phyloP scores from a whole-genome alignment of 306 rosid genomes.

The Sphenostylis stenocarpa region DNA sequence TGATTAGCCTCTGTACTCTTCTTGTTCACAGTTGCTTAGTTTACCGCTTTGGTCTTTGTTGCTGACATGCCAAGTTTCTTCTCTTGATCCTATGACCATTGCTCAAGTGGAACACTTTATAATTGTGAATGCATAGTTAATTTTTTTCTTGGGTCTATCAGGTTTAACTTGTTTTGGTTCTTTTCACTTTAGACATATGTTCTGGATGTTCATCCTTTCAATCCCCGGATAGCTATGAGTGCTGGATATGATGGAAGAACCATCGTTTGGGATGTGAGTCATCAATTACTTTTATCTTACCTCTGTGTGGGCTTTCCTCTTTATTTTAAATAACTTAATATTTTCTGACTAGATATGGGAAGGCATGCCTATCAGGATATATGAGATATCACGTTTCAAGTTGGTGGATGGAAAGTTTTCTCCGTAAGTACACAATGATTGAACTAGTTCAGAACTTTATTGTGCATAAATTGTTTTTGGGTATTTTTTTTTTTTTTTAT shows the following conservation, averaged over 20 bases:
- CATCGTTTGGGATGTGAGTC: conserved; percentile 99
- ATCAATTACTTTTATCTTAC: conserved; percentile 34
- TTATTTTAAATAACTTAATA: conserved; percentile 24
- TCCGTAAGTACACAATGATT: conserved; percentile 67
- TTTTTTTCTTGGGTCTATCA: conserved; percentile 3
- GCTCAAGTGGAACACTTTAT: not conserved
- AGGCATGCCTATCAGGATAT: conserved; percentile 80
- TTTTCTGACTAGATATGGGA: conserved; percentile 82
- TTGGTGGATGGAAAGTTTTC: conserved; percentile 99
- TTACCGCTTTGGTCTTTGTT: conserved; percentile 16
- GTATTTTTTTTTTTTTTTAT: not conserved
- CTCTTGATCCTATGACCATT: not conserved
- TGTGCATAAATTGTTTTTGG: not conserved
- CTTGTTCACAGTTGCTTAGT: conserved; percentile 13
- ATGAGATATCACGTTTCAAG: conserved; percentile 79
- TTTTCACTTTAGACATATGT: conserved; percentile 78
- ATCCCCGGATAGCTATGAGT: conserved; percentile 99
- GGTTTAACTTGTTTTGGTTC: conserved; percentile 24
- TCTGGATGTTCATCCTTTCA: conserved; percentile 98
- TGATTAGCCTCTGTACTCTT: conserved; percentile 9
- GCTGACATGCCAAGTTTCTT: not conserved
- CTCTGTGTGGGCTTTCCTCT: conserved; percentile 23
- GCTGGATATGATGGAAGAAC: conserved; percentile 99
- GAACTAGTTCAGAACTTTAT: not conserved
- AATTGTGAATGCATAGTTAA: conserved; percentile 8